Evolutionary conservation across 805 yeast genomes (phyloP).

Genomic region (Metschnikowia drakensbergensis): DNA sequence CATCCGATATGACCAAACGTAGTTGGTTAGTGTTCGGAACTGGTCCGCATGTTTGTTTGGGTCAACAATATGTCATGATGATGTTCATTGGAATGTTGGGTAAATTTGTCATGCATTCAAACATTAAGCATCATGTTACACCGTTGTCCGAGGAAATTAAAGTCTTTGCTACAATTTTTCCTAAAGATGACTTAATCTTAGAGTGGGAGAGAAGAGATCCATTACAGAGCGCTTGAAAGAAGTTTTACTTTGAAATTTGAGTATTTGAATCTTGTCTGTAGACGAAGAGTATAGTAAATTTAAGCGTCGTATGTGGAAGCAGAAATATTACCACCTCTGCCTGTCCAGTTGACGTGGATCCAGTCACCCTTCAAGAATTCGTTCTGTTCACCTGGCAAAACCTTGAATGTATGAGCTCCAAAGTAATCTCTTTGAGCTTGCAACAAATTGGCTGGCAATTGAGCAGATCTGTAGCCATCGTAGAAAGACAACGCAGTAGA

Average conservation of each 20-base stretch:
- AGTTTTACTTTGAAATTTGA: no score
- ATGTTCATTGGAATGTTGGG: conserved; percentile 88
- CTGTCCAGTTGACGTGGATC: conserved; percentile 99
- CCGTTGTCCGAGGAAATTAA: conserved; percentile 85
- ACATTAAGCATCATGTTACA: conserved; percentile 80
- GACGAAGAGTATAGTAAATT: conserved; percentile 7
- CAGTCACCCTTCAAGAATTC: conserved; percentile 74
- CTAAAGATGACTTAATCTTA: conserved; percentile 87
- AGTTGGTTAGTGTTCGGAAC: conserved; percentile 97
- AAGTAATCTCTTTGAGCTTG: conserved; percentile 99
- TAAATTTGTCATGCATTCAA: conserved; percentile 76
- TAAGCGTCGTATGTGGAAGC: conserved; percentile 94
- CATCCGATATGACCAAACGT: conserved; percentile 70
- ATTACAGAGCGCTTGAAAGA: conserved; percentile 2
- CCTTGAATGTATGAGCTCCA: conserved; percentile 99
- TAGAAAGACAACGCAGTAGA: conserved; percentile 95
- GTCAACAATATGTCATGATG: conserved; percentile 90
- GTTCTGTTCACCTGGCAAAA: conserved; percentile 80
- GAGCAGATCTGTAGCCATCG: conserved; percentile 97
- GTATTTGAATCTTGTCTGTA: neutral
- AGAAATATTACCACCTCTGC: conserved; percentile 96
- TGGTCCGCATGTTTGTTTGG: conserved; percentile 95
- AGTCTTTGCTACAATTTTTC: conserved; percentile 98
- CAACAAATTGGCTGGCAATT: conserved; percentile 94
- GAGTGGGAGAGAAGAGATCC: conserved; percentile 69